Evolutionary conservation across 345 rosid species (phyloP), one percentile per base, ranked within the genome.

Genomic region (Eucalyptus pauciflora): DNA sequence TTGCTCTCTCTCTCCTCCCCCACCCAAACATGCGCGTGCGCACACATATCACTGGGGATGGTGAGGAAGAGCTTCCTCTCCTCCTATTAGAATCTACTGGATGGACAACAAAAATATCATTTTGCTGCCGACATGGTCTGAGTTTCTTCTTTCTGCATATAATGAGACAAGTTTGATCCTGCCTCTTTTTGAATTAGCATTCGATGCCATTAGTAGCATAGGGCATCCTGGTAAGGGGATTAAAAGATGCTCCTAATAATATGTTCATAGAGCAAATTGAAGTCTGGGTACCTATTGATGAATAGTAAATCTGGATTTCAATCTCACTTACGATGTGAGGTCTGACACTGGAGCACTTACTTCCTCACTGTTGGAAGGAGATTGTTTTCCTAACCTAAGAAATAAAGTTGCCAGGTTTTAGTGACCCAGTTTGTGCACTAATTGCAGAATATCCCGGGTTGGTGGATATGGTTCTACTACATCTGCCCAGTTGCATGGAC

Each of bases 391-490:
- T 76, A 76, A 37, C 46, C 83, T 37, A 76, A 76, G 46, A 76
- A 76, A 76, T 76, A 7, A 37, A 76, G 83, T 76, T 37, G 48
- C 46, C 27, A 37, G 24, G 27, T 76, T 76, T 76, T 76, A 37
- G 27, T 20, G 46, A 76, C 43, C 83, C 60, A 51, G 13, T 56
- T 86, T 13, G 18, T 56, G 25, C 87, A 10, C 64, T 52, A 50
- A 50, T 90, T 88, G 88, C 93, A 97, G 99, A 91, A 79, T 83
- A 96, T 97, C 81, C 99, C 98, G 2, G 96, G 92, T 90, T 97
- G 99, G 99, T 96, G 99, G 99, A 90, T 97, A 62, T 97, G 99
- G 98, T 96, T 96, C 94, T 95, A 96, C 91, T 94, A 96, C 93
- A 94, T 97, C 48, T 92, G 95, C 91, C 99, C 98, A 46, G 91